Evolutionary conservation across 2,329 filamentous ascomycete genomes (phyloP), one percentile per base, ranked within the genome.

Genomic region (Zopfia rhizophila): DNA sequence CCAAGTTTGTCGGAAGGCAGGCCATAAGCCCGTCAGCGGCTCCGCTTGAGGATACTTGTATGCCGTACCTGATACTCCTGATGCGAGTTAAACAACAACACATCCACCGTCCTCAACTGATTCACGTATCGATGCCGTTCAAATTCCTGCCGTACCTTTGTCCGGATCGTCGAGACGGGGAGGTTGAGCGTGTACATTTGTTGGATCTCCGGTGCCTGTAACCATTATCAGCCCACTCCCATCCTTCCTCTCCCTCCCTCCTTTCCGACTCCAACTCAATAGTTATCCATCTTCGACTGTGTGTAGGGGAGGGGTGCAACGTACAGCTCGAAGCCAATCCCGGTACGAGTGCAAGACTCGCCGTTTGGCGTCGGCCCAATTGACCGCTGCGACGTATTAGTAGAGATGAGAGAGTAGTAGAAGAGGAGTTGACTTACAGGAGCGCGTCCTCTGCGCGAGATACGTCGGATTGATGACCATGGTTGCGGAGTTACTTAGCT

Each of bases 131-230:
- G 84, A 78, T 97, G 88, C 70, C 91, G 85, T 81, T 99, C 94
- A 72, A 97, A 99, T 72, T 99, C 92, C 78, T 97, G 89, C 72
- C 94, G 85, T 73, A 97, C 89, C 78, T 95, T 93, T 48, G 93
- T 95, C 63, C 94, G 89, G 70, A 99, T 87, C 55, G 84, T 82
- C 28, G 93, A 89, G 40, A 97, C 86, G 40, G 93, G 91, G 69
- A 96, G 84, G 71, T 90, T 90, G 68, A 99, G 80, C 53, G 89
- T 89, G 84, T 99, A 99, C 91, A 97, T 96, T 53, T 86, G 89
- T 75, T 97, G 94, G 69, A 99, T 93, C 73, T 97, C 92, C 51
- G 94, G 93, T 28, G 91, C 91, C 94, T 99, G 72, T 27, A 8
- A 27, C 8, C 24, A 27, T 27, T 27, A 8, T 27, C 24, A n/a